Conservation (phyloP, 768 basidiomycete species). For the Termitomyces sp. region DNA sequence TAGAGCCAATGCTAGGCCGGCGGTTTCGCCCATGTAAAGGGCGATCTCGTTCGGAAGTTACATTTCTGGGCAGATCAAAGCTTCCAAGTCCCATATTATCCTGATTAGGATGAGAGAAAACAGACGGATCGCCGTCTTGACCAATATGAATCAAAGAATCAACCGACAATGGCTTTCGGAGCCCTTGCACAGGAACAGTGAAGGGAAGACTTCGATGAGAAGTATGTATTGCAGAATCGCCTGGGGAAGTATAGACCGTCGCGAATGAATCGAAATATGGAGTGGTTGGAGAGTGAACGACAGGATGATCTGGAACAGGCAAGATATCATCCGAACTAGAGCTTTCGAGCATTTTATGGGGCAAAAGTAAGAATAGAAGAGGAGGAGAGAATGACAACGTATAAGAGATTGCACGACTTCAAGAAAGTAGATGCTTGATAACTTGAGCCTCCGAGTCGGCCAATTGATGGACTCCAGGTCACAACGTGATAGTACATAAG, state of each 20-base stretch:
- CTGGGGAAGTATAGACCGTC: slow-evolving; percentile 37
- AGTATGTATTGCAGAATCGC: slow-evolving; percentile 17
- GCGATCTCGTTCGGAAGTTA: slow-evolving; percentile 14
- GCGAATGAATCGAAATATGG: slow-evolving; percentile 38
- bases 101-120: slow-evolving; percentile 32
- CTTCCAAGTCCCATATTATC: slow-evolving; percentile 26
- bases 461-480: neutral
- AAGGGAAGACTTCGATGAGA: slow-evolving; percentile 21
- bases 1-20: slow-evolving; percentile 50
- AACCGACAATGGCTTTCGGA: slow-evolving; percentile 73
- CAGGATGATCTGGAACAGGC: slow-evolving; percentile 3
- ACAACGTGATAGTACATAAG: neutral
- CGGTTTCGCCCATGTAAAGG: slow-evolving; percentile 40
- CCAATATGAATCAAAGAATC: slow-evolving; percentile 62
- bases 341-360: neutral
- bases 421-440: neutral
- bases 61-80: slow-evolving; percentile 27
- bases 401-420: neutral
- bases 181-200: slow-evolving; percentile 29
- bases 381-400: neutral
- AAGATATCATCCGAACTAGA: neutral
- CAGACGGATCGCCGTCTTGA: slow-evolving; percentile 27
- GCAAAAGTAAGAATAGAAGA: neutral
- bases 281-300: slow-evolving; percentile 20
- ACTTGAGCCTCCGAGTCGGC: neutral